A percentile compares a stretch with the other conserved stretches of the same genome.
Conservation (phyloP, 2,329 filamentous ascomycete species). For the Fusarium penzigii region DNA sequence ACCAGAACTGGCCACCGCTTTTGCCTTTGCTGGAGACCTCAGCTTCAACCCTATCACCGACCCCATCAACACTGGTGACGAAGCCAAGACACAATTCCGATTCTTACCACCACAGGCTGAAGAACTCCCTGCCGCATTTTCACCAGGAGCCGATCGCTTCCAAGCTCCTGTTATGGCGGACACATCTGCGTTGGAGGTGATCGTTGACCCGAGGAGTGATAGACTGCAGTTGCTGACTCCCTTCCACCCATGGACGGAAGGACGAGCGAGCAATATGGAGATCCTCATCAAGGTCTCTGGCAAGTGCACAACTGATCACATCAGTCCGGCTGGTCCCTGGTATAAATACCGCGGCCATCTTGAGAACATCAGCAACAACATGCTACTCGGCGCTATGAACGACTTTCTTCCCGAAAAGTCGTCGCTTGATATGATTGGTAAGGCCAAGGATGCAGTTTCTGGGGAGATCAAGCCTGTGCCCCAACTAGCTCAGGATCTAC, state of each 20-base stretch:
- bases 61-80: conserved; percentile 73
- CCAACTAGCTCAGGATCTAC: conserved; percentile 95
- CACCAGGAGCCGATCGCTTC: conserved; percentile 58
- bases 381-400: conserved; percentile 97
- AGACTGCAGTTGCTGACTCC: conserved; percentile 90
- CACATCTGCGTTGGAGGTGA: conserved; percentile 54
- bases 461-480: conserved; percentile 87
- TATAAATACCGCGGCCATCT: conserved; percentile 98
- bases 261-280: conserved; percentile 80
- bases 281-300: conserved; percentile 98
- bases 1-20: conserved; percentile 83
- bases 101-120: conserved; percentile 75
- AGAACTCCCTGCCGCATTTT: conserved; percentile 79
- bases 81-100: conserved; percentile 95
- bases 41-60: conserved; percentile 96
- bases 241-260: conserved; percentile 87
- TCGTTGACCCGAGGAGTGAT: conserved; percentile 69
- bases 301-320: conserved; percentile 98
- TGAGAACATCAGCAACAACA: conserved; percentile 99
- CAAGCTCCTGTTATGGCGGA: conserved; percentile 72
- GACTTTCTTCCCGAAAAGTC: conserved; percentile 37
- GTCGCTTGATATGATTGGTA: conserved; percentile 96
- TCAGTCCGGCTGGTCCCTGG: conserved; percentile 95
- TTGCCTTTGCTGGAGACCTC: conserved; percentile 80
- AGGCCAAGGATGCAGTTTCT: conserved; percentile 87